Evolutionary conservation across 2,329 filamentous ascomycete species (phyloP), one percentile per base, ranked within the genome.

Genomic region (Diaporthe citriasiana): DNA sequence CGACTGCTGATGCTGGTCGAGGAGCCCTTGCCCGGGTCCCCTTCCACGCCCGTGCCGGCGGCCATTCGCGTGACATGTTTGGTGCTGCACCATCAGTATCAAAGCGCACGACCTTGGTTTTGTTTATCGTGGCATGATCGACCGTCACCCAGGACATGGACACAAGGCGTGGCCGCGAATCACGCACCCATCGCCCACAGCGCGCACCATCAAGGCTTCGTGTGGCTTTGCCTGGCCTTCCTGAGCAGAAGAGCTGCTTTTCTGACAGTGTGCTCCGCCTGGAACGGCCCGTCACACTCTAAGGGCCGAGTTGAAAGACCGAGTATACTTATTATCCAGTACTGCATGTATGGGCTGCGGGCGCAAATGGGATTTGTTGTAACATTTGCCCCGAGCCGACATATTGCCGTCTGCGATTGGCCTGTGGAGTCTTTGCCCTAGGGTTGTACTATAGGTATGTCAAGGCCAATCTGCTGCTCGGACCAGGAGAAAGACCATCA

Each of bases 61-160:
- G 45, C 60, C 60, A 66, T 66, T 66, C 22, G 60, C 30, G 42
- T 51, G 60, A 50, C 60, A 38, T 66, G 45, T 27, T 38, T 66
- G 63, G 63, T 51, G 45, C 63, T 66, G 60, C 60, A 66, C 45
- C 63, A 35, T 66, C 45, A 13, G 45, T n/a, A 66, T 51, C 63
- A 66, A 51, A 66, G 63, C 63, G 63, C 63, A 66, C 22, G 30
- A 66, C 45, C 45, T 66, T 27, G 63, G 63, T 66, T 66, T 66
- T 51, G 63, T 66, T 66, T 66, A 66, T 66, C 30, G 63, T 66
- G 45, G 30, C 63, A 66, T 51, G 63, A 66, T 66, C 63, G 63
- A 40, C 63, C 45, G 60, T 51, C 45, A 66, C 42, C 27, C 57
- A 42, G 60, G 33, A 38, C 63, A 27, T 35, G 45, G 45, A 38